Conservation (phyloP, 1,139 yeast genomes). For the Yarrowia galli region DNA sequence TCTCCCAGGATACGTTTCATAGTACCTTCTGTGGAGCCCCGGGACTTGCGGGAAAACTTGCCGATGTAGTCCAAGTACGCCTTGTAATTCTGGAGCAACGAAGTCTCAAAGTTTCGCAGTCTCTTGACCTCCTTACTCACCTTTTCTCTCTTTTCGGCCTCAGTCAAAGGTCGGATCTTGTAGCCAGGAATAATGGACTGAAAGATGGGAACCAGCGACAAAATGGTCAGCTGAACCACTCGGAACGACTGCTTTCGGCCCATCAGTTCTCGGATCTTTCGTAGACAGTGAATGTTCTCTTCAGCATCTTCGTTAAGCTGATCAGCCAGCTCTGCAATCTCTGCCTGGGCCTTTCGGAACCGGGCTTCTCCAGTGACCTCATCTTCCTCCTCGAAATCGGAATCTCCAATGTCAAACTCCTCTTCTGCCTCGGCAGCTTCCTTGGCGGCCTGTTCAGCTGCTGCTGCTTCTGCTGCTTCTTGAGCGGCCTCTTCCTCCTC, state of each 20-base stretch:
- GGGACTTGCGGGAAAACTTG: constrained; percentile 47
- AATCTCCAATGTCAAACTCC: constrained; percentile 45
- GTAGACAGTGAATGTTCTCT: constrained; percentile 71
- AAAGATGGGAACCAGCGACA: constrained; percentile 84
- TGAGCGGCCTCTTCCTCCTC: constrained; percentile 43
- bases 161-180: constrained; percentile 81
- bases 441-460: constrained; percentile 45
- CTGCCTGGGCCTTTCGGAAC: constrained; percentile 71
- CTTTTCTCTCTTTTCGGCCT: constrained; percentile 71
- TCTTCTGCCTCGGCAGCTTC: constrained; percentile 44
- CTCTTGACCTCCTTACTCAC: constrained; percentile 82
- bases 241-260: constrained; percentile 70
- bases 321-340: constrained; percentile 81
- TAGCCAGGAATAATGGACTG: constrained; percentile 89
- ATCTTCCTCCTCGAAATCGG: constrained; percentile 53
- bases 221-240: constrained; percentile 72
- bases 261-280: constrained; percentile 72
- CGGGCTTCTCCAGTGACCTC: constrained; percentile 57
- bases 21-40: constrained; percentile 49
- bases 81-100: constrained; percentile 71
- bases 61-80: constrained; percentile 66
- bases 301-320: constrained; percentile 88
- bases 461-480: constrained; percentile 45
- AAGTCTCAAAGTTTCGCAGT: constrained; percentile 80
- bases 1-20: constrained; percentile 58